These are phyloP conservation scores for Dendrobium catenatum DNA, from an alignment of 106 monocot species.

Conservation along the genomic window DNA sequence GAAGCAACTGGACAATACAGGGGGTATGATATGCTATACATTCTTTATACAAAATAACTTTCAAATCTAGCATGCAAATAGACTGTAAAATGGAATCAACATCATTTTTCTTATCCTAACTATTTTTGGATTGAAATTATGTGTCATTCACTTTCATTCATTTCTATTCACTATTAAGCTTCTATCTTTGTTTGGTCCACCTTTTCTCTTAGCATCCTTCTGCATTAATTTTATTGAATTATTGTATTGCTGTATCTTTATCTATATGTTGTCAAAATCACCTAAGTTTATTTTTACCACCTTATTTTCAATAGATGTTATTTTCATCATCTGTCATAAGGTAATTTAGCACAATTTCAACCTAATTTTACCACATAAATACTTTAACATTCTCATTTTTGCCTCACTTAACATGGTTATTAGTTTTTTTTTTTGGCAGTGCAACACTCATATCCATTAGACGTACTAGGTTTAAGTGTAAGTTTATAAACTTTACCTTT, in stretches of 20 bases:
- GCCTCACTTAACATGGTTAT: background rate
- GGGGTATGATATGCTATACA: slow-evolving; percentile 48
- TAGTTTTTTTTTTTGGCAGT: background rate
- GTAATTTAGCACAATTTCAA: background rate
- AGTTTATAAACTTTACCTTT: too few relatives aligned
- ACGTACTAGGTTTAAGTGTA: too few relatives aligned
- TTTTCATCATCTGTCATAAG: background rate
- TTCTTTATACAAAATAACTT: background rate
- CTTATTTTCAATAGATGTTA: background rate
- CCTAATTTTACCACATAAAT: background rate
- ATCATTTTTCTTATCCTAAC: background rate
- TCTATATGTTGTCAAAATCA: background rate
- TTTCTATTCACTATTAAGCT: background rate
- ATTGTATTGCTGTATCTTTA: background rate
- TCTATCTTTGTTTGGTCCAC: background rate
- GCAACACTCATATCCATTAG: background rate
- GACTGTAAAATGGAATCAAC: background rate
- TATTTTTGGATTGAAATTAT: background rate
- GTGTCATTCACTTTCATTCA: background rate
- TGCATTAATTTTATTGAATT: background rate
- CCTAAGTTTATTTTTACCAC: background rate
- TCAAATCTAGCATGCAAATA: background rate
- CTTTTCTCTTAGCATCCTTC: background rate
- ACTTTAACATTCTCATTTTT: background rate
- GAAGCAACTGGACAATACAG: slow-evolving; percentile 57